Evolutionary conservation across 2,329 filamentous ascomycete species (phyloP).

Genomic region (Cladorrhinum sp.): DNA sequence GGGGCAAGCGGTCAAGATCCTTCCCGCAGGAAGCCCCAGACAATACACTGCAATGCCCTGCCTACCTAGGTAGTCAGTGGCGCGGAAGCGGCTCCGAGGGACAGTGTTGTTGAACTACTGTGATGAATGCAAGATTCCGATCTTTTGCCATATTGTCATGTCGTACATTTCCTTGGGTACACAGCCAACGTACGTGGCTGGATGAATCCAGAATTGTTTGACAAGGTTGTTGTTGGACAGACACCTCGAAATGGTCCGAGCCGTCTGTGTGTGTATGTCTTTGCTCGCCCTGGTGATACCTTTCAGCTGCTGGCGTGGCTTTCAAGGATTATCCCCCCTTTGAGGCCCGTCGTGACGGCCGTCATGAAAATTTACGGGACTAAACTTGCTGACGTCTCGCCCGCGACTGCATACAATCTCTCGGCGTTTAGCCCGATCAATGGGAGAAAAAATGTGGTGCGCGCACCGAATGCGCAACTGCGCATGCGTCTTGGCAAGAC

Average conservation of each 20-base stretch:
- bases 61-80: neutral
- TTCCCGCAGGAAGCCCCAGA: neutral
- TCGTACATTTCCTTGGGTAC: neutral
- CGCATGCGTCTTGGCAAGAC: constrained; percentile 11
- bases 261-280: neutral
- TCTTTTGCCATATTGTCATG: neutral
- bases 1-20: neutral
- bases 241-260: neutral
- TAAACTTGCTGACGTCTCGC: neutral
- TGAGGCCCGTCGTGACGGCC: neutral
- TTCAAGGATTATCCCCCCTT: neutral
- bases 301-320: neutral
- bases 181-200: neutral
- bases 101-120: neutral
- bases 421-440: neutral
- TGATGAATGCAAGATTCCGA: neutral
- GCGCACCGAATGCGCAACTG: constrained; percentile 19
- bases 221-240: neutral
- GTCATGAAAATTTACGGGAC: neutral
- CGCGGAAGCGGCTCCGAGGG: neutral
- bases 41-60: neutral
- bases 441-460: constrained; percentile 9
- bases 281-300: neutral
- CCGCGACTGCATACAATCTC: neutral
- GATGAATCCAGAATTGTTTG: neutral